These are phyloP conservation scores for Pestalotiopsis sp. DNA, from an alignment of 2,329 filamentous ascomycete genomes.

Conservation along the genomic window DNA sequence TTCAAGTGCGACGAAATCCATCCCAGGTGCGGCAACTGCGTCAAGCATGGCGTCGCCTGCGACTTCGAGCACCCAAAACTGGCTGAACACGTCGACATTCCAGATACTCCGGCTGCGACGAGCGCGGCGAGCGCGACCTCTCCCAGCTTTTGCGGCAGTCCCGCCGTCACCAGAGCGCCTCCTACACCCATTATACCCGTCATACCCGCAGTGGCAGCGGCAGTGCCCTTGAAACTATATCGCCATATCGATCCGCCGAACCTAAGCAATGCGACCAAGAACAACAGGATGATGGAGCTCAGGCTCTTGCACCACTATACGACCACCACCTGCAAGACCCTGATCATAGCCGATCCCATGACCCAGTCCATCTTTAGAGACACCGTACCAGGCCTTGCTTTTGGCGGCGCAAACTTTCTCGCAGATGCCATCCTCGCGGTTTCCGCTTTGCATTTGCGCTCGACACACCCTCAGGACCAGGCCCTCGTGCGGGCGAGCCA, in stretches of 20 bases:
- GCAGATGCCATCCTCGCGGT: constrained; percentile 66
- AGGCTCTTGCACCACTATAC: constrained; percentile 67
- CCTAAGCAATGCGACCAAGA: constrained; percentile 35
- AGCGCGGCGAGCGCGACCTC: constrained; percentile 26
- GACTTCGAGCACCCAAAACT: constrained; percentile 60
- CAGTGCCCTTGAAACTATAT: constrained; percentile 30
- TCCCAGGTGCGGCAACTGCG: constrained; percentile 65
- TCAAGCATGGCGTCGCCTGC: constrained; percentile 66
- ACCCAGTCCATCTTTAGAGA: constrained; percentile 60
- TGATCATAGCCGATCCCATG: constrained; percentile 52
- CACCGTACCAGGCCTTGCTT: constrained; percentile 61
- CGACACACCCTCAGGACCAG: constrained; percentile 56
- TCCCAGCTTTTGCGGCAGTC: constrained; percentile 27
- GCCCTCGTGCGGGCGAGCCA: constrained; percentile 63
- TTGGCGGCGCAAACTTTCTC: constrained; percentile 57
- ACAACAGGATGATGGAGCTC: constrained; percentile 56
- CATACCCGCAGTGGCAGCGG: not conserved
- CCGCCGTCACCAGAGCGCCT: constrained; percentile 23
- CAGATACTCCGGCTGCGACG: constrained; percentile 33
- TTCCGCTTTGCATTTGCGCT: constrained; percentile 62
- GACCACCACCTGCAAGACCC: constrained; percentile 58
- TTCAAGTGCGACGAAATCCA: constrained; percentile 65
- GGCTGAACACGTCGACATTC: constrained; percentile 42
- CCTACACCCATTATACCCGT: constrained; percentile 21
- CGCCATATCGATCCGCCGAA: constrained; percentile 35